Conservation (phyloP, 495 filamentous ascomycete genomes). For the Penicillium macrosclerotiorum region DNA sequence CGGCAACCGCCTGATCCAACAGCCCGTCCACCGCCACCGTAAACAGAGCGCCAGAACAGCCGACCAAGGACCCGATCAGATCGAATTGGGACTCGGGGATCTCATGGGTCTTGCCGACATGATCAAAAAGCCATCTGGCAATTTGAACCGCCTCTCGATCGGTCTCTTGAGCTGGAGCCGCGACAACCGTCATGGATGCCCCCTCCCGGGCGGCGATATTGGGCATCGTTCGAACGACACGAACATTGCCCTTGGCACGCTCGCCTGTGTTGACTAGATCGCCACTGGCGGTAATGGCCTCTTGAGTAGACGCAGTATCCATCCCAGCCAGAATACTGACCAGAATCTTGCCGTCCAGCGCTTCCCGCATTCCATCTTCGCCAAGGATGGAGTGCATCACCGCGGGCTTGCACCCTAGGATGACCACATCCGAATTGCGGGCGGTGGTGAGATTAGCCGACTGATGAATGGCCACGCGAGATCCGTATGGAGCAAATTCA, state of each 20-base stretch:
- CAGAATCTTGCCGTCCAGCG: not conserved
- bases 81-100: not conserved
- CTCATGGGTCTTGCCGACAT: not conserved
- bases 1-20: not conserved
- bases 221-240: not conserved
- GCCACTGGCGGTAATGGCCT: not conserved
- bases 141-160: not conserved
- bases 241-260: not conserved
- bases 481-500: not conserved
- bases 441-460: not conserved
- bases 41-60: not conserved
- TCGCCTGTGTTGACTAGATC: not conserved
- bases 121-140: not conserved
- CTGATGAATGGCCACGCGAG: not conserved
- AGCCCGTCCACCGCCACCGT: not conserved
- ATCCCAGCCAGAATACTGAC: not conserved
- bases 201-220: not conserved
- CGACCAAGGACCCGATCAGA: not conserved
- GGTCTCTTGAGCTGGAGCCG: not conserved
- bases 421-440: not conserved
- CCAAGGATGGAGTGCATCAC: not conserved
- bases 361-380: not conserved
- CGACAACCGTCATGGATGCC: not conserved
- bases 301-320: not conserved
- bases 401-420: not conserved